Conservation (phyloP, 139 green algal genomes). For the Picochlorum costavermella region DNA sequence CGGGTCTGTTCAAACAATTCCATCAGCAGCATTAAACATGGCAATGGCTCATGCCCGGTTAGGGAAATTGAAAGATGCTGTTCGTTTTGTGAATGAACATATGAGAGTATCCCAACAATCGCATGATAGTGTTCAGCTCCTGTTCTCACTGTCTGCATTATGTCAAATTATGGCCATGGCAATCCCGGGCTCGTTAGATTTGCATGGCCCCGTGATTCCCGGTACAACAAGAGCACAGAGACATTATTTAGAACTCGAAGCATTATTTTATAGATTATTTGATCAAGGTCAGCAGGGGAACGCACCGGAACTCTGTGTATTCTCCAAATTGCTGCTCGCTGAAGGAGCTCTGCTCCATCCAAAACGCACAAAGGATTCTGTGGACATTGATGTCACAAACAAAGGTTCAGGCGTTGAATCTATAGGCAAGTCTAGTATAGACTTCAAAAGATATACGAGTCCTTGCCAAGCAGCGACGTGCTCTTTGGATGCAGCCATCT, state of each 20-base stretch:
- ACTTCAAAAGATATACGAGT: too few relatives aligned
- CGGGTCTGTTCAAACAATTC: constrained; percentile 6
- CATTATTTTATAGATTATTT: constrained; percentile 33
- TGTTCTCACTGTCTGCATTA: constrained; percentile 37
- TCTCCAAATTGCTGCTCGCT: constrained; percentile 36
- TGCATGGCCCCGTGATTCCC: constrained; percentile 9
- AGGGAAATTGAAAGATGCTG: constrained; percentile 39
- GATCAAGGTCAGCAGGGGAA: constrained; percentile 31
- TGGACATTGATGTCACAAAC: too few relatives aligned
- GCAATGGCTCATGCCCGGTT: constrained; percentile 34
- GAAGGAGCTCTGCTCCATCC: constrained; percentile 38
- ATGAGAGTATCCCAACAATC: constrained; percentile 46
- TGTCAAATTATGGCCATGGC: constrained; percentile 38
- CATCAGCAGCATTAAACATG: constrained; percentile 40
- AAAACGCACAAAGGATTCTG: too few relatives aligned
- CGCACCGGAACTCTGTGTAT: constrained; percentile 45
- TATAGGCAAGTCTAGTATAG: too few relatives aligned
- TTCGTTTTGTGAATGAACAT: constrained; percentile 47
- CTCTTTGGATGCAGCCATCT: too few relatives aligned
- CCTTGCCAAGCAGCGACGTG: too few relatives aligned
- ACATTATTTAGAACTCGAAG: constrained; percentile 45
- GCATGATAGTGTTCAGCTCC: constrained; percentile 32
- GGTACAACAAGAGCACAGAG: constrained; percentile 8
- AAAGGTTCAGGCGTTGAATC: too few relatives aligned
- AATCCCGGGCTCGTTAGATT: constrained; percentile 26